Base-by-base conservation (phyloP, 2,329 filamentous ascomycete genomes). In the Annulohypoxylon truncatum region DNA sequence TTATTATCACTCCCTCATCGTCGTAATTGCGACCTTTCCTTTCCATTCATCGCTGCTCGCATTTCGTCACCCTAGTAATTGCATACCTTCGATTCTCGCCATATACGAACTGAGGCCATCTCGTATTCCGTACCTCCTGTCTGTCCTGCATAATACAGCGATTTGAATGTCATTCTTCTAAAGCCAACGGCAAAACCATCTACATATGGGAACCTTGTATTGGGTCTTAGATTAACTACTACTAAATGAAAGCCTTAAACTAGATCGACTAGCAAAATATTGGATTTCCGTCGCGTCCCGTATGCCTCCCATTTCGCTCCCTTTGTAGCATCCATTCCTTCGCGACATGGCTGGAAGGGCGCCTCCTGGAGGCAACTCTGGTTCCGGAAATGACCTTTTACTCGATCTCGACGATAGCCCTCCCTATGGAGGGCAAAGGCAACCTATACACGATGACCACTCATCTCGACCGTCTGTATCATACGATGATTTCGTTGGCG, bases 401-500 rank as follows among this genome's bases (percentile, higher is more conserved):
- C 88, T 94, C 77, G 92, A 94, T 78, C 84, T 93, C 70, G 89
- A 92, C 75, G 85, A 90, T 62, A 87, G 90, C 71, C 89, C 91
- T 56, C 78, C 85, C 64, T 97, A 97, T 80, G 88, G 86, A 77
- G 86, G 93, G 68, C 91, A 94, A 78, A 88, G 89, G 62, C 90
- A 94, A 52, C 88, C 91, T n/a, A 83, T 92, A 66, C 90, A 90
- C 78, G 94, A 97, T 78, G 91, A 96, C 71, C 84, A 88, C 48
- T 86, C 87, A 67, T 81, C 89, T 61, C 91, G 95, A 71, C 92
- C 94, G 55, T 97, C 94, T 24, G 89, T 95, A 55, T 97, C 94
- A 63, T 97, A 97, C 80, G 95, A 97, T 84, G 92, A 96, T 74
- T 98, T 97, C 78, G 90, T 98, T 68, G 95, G 95, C 69, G 89